A percentile compares a stretch with the other conserved stretches of the same genome.
phyloP scores from a whole-genome alignment of 192 early-diverging fungal species.

The Tieghemiomyces parasiticus region DNA sequence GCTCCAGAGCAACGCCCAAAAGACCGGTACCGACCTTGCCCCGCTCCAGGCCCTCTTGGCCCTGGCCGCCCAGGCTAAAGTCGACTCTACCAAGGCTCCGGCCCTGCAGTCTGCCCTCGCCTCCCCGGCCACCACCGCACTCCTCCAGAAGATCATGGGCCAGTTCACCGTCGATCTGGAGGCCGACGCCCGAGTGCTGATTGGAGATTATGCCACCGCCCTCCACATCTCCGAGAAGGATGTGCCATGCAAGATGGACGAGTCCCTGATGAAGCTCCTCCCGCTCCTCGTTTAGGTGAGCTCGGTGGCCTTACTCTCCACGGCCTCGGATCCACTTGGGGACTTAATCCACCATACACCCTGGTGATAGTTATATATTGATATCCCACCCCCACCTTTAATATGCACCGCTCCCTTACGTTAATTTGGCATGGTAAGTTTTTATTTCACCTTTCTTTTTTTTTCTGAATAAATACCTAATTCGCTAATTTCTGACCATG shows the following conservation, averaged over 20 bases:
- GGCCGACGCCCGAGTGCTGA: slow-evolving; percentile 22
- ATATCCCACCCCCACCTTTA: too few species aligned
- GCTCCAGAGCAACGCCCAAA: slow-evolving; percentile 6
- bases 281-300: too few species aligned
- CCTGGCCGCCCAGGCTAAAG: background rate
- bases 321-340: too few species aligned
- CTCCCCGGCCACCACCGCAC: background rate
- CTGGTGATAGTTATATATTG: too few species aligned
- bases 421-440: too few species aligned
- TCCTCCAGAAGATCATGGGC: slow-evolving; percentile 25
- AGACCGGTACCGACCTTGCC: background rate
- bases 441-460: too few species aligned
- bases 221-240: slow-evolving; percentile 22
- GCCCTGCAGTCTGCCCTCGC: background rate
- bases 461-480: too few species aligned
- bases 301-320: too few species aligned
- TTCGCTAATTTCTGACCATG: too few species aligned
- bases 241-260: slow-evolving; percentile 28
- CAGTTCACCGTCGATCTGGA: slow-evolving; percentile 29
- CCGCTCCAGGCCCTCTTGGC: background rate
- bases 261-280: slow-evolving; percentile 29
- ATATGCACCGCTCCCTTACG: too few species aligned
- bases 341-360: too few species aligned
- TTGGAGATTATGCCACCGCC: slow-evolving; percentile 32
- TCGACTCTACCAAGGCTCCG: background rate